Evolutionary conservation across 2,329 filamentous ascomycete genomes (phyloP).

Genomic region (Cryphonectria parasitica): DNA sequence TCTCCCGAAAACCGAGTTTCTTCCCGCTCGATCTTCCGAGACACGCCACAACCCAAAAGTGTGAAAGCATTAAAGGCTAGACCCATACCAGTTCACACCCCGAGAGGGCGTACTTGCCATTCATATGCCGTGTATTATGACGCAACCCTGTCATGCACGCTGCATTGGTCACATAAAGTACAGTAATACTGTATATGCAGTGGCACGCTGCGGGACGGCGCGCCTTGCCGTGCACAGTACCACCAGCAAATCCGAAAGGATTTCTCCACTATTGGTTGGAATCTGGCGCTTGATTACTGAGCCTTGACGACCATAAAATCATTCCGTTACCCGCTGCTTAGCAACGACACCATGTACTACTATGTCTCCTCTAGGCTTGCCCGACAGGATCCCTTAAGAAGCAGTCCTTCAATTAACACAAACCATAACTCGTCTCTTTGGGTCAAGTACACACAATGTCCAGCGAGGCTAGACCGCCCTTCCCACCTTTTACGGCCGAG

Average conservation of each 20-base stretch:
- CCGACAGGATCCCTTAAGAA: too few species aligned
- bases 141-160: neutral
- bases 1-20: neutral
- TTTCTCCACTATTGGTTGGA: neutral
- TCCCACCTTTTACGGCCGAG: conserved; percentile 75
- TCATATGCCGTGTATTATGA: neutral
- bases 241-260: neutral
- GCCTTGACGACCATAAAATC: neutral
- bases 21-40: too few species aligned
- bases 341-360: neutral
- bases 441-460: conserved; percentile 28
- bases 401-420: neutral
- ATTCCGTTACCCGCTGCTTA: neutral
- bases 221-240: neutral
- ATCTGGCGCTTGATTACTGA: conserved; percentile 3
- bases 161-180: neutral
- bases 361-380: neutral
- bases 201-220: neutral
- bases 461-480: conserved; percentile 45
- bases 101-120: neutral
- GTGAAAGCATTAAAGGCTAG: too few species aligned
- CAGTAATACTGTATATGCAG: neutral
- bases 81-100: too few species aligned
- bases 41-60: too few species aligned
- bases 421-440: neutral